Conservation (phyloP, 1,139 yeast species). For the Suhomyces wounanorum region DNA sequence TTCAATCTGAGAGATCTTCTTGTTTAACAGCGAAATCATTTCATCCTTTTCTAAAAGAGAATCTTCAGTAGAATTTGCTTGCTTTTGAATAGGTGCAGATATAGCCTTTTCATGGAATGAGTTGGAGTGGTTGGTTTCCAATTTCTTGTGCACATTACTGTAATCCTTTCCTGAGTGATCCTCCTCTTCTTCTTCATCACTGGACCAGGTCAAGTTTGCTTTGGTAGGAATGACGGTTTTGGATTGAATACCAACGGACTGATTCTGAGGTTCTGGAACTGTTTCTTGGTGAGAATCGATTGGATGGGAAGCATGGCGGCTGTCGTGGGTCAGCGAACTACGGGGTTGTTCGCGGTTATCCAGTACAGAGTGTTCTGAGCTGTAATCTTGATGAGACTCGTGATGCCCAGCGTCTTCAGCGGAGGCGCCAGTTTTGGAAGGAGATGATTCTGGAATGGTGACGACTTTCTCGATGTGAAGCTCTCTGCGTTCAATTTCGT, state of each 20-base stretch:
- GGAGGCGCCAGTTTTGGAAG: not conserved
- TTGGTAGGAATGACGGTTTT: constrained; percentile 74
- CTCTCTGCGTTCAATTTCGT: constrained; percentile 80
- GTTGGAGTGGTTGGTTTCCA: not conserved
- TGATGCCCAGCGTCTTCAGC: not conserved
- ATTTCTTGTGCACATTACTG: not conserved
- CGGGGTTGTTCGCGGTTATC: not conserved
- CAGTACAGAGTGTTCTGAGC: not conserved
- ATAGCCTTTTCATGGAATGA: not conserved
- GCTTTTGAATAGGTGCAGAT: not conserved
- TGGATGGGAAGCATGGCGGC: not conserved
- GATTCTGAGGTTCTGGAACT: constrained; percentile 23
- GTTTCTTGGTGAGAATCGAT: constrained; percentile 8
- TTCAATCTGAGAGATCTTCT: constrained; percentile 19
- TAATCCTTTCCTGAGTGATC: not conserved
- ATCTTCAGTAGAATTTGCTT: constrained; percentile 6
- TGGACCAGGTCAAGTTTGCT: constrained; percentile 80
- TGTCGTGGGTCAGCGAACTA: not conserved
- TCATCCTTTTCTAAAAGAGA: constrained; percentile 45
- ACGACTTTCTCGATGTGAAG: constrained; percentile 35
- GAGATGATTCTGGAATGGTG: constrained; percentile 9
- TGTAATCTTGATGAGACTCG: not conserved
- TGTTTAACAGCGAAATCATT: constrained; percentile 35
- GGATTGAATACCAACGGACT: constrained; percentile 52
- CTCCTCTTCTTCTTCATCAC: constrained; percentile 64